Base-by-base conservation (phyloP, 331 rosid species). In the Dryas integrifolia region DNA sequence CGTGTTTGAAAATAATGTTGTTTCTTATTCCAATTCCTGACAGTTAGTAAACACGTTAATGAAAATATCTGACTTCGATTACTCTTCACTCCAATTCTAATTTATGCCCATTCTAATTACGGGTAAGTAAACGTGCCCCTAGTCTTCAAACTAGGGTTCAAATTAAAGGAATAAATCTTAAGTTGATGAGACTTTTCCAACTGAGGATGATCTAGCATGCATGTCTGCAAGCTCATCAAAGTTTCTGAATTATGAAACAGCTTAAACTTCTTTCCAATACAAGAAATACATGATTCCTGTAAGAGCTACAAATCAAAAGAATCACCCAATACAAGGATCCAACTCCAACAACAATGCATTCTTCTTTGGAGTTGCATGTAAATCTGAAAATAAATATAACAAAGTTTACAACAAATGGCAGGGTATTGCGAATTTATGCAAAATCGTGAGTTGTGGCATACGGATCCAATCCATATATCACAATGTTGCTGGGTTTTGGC, bases 291-390 rank as follows among this genome's bases (percentile, higher is more conserved):
- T 51, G 48, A 63, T 46, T 55, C 68, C 72, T 51, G 58, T 52
- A 73, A 63, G 63, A 65, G 75, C 74, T 57, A 82, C 72, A 84
- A 78, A 82, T 73, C 71, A 79, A 85, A 91, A 84, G 85, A 87
- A 91, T 88, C 81, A 77, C 63, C 79, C 66, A 61, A 85, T 82
- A 85, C 86, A 86, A 79, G 83, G 75, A 86, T 72, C 77, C 83
- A 83, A 85, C 82, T 67, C 85, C 82, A 48, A 67, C 75, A 72
- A 46, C 85, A 72, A 71, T 79, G 72, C 78, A 52, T 73, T 76
- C 74, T 82, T 53, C 26, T 65, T 40, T 16, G 75, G 74, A 68
- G 69, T 58, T 51, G 35, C 35, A 30, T 30, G 80, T 48, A 53
- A 72, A 69, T 65, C 72, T 46, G 26, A 74, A 75, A 47, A 60